A percentile compares a stretch with the other conserved stretches of the same genome.
phyloP scores from a whole-genome alignment of 495 filamentous ascomycete genomes.

The Lindgomyces ingoldianus region DNA sequence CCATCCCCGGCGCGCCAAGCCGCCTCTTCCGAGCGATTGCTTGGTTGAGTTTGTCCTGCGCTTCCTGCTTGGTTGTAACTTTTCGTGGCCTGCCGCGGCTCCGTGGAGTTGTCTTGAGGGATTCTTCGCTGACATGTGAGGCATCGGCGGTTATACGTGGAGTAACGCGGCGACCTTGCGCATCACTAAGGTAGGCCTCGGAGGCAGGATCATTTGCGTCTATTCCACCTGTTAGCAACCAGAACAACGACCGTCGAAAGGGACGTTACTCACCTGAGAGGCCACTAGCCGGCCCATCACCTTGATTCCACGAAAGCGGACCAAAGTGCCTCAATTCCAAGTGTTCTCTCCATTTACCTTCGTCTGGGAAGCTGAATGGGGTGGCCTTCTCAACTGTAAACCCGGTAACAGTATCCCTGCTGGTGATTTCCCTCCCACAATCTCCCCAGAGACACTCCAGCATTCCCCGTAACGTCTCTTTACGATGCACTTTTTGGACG shows the following conservation, averaged over 20 bases:
- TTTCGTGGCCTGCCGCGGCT: conserved; percentile 48
- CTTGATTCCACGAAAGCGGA: conserved; percentile 62
- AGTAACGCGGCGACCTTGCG: conserved; percentile 43
- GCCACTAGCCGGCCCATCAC: conserved; percentile 62
- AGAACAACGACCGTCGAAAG: not conserved
- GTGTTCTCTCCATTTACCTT: conserved; percentile 59
- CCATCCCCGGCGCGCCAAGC: conserved; percentile 52
- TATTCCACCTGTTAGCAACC: conserved; percentile 7
- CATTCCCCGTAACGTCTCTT: conserved; percentile 25
- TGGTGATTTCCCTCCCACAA: conserved; percentile 43
- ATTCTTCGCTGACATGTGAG: not conserved
- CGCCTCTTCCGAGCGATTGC: conserved; percentile 50
- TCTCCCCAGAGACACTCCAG: conserved; percentile 52
- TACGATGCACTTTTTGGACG: conserved; percentile 58
- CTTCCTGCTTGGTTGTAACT: conserved; percentile 46
- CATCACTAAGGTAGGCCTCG: conserved; percentile 45
- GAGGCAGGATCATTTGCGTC: conserved; percentile 36
- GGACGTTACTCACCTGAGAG: conserved; percentile 40
- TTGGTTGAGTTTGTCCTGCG: conserved; percentile 45
- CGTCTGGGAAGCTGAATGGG: conserved; percentile 39
- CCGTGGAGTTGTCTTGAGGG: conserved; percentile 7
- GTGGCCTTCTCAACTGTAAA: conserved; percentile 22
- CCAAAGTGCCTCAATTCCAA: conserved; percentile 61
- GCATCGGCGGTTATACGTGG: conserved; percentile 36
- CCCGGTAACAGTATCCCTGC: conserved; percentile 36